Conservation (phyloP, 306 rosid genomes). For the Cicer yamashitae region DNA sequence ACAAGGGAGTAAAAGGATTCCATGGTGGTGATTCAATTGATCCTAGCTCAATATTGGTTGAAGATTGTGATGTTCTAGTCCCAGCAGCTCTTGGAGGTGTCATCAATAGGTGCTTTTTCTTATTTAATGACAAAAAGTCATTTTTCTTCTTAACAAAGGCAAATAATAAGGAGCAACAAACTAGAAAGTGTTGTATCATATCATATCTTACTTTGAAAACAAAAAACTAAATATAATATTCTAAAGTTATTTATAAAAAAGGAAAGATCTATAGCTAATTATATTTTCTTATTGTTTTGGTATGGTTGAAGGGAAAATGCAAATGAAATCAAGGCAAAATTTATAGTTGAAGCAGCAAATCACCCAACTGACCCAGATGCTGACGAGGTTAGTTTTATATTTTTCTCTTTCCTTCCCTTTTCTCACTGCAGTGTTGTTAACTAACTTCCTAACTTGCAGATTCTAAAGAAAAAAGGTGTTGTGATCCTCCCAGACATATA, state of each 20-base stretch:
- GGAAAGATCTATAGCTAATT: not conserved
- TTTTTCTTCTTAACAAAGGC: too few species aligned
- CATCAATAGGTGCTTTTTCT: slow-evolving; percentile 71
- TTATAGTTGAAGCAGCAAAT: slow-evolving; percentile 91
- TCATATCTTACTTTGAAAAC: too few species aligned
- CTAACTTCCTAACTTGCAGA: slow-evolving; percentile 55
- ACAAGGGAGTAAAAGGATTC: slow-evolving; percentile 75
- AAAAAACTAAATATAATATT: not conserved
- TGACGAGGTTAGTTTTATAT: slow-evolving; percentile 66
- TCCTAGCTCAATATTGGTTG: slow-evolving; percentile 69
- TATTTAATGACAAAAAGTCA: not conserved
- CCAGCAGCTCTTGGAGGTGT: slow-evolving; percentile 99
- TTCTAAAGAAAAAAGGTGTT: slow-evolving; percentile 78
- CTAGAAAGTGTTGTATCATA: too few species aligned
- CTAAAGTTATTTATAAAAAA: slow-evolving; percentile 11
- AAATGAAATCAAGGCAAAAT: slow-evolving; percentile 78
- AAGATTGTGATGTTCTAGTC: slow-evolving; percentile 88
- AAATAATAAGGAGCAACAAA: too few species aligned
- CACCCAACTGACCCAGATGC: slow-evolving; percentile 99
- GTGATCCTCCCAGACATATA: slow-evolving; percentile 89
- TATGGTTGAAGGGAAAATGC: slow-evolving; percentile 76
- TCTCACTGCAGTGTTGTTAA: slow-evolving; percentile 8
- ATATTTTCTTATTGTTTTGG: not conserved
- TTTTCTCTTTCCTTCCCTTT: slow-evolving; percentile 2
- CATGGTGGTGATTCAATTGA: slow-evolving; percentile 72